Percentiles rank a stretch among this genome's conserved stretches.
These are phyloP conservation scores for Allantophomopsis cytisporea DNA, from an alignment of 2,329 filamentous ascomycete species.

Conservation along the genomic window DNA sequence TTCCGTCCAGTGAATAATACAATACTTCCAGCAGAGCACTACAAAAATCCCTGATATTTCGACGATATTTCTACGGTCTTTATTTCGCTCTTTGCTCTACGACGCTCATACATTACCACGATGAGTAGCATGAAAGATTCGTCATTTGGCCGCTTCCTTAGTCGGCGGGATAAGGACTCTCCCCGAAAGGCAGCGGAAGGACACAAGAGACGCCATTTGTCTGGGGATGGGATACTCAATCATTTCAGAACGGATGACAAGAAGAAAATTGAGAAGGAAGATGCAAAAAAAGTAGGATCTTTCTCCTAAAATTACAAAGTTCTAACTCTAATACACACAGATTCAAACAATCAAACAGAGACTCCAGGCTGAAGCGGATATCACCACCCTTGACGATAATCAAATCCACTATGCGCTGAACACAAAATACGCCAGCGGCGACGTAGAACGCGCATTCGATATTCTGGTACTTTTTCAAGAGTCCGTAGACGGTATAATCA, in stretches of 20 bases:
- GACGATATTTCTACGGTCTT: too few relatives aligned
- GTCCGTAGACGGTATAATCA: slow-evolving; percentile 66
- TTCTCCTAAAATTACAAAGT: background rate
- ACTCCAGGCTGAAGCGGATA: slow-evolving; percentile 32
- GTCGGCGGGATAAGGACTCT: too few relatives aligned
- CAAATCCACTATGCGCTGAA: slow-evolving; percentile 50
- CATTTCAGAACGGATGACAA: slow-evolving; percentile 49
- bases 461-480: slow-evolving; percentile 69
- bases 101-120: too few relatives aligned
- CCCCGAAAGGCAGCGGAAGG: too few relatives aligned
- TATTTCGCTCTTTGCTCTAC: too few relatives aligned
- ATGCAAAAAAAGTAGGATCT: slow-evolving; percentile 24
- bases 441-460: slow-evolving; percentile 62
- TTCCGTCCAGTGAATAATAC: too few relatives aligned
- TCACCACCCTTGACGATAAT: slow-evolving; percentile 39
- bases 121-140: too few relatives aligned
- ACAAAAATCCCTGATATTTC: too few relatives aligned
- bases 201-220: too few relatives aligned
- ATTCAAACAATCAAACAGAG: slow-evolving; percentile 37
- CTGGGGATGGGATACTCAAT: too few relatives aligned
- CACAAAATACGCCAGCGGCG: slow-evolving; percentile 50
- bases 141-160: too few relatives aligned
- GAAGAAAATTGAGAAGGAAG: slow-evolving; percentile 40
- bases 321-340: slow-evolving; percentile 15
- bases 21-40: too few relatives aligned